These are phyloP conservation scores for Arthrobotrys sinensis DNA, from an alignment of 2,329 filamentous ascomycete genomes.

Conservation along the genomic window DNA sequence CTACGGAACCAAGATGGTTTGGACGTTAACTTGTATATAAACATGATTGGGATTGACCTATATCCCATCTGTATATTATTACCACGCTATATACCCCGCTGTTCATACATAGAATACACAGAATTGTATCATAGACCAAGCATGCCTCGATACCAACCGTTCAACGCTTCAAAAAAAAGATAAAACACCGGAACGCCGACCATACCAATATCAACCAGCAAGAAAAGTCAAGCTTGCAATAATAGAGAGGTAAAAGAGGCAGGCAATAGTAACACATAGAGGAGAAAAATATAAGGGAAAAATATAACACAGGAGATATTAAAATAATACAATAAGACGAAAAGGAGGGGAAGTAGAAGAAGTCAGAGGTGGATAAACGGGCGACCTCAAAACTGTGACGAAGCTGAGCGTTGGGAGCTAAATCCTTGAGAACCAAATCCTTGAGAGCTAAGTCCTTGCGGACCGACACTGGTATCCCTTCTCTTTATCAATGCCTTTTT, in stretches of 20 bases:
- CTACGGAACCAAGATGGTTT: background rate
- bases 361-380: constrained; percentile 3
- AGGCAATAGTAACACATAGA: background rate
- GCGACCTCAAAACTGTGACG: constrained; percentile 25
- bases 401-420: constrained; percentile 24
- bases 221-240: background rate
- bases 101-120: constrained; percentile 8
- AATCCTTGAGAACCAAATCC: constrained; percentile 26
- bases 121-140: background rate
- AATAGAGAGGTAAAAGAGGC: background rate
- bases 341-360: background rate
- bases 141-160: background rate
- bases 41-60: background rate
- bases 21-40: constrained; percentile 11
- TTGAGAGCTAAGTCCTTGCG: constrained; percentile 33
- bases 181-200: background rate
- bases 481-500: constrained; percentile 30
- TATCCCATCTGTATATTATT: constrained; percentile 37
- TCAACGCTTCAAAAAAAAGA: background rate
- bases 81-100: constrained; percentile 18
- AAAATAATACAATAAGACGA: background rate
- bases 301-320: background rate
- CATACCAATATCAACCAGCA: background rate
- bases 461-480: background rate
- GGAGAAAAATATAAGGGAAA: background rate